Conservation (phyloP, 2,329 filamentous ascomycete genomes). For the Claviceps capensis region DNA sequence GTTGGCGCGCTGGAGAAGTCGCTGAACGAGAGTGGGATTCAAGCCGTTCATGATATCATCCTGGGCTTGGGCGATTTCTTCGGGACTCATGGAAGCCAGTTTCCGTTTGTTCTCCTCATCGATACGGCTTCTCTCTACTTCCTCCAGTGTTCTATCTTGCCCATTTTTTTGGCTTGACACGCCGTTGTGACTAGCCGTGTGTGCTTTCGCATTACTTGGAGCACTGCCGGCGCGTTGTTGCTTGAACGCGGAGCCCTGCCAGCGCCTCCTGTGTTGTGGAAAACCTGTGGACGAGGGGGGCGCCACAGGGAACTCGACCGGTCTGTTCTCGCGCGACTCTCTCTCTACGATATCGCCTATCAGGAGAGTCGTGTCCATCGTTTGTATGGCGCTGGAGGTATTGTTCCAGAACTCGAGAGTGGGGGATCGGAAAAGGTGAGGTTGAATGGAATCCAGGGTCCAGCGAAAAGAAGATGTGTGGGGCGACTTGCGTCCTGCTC, state of each 20-base stretch:
- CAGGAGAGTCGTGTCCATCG: constrained; percentile 36
- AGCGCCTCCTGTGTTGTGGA: constrained; percentile 73
- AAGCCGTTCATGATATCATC: constrained; percentile 68
- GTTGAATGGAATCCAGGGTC: background rate
- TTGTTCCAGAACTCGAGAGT: background rate
- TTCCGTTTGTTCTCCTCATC: constrained; percentile 67
- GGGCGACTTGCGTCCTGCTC: no score
- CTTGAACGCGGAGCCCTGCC: constrained; percentile 64
- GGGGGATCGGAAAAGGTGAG: background rate
- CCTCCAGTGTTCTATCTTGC: constrained; percentile 17
- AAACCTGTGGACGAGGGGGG: constrained; percentile 51
- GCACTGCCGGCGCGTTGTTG: constrained; percentile 27
- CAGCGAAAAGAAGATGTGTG: no score
- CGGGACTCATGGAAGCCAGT: constrained; percentile 63
- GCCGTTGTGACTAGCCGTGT: background rate
- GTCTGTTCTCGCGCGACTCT: constrained; percentile 40
- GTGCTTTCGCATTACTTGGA: background rate
- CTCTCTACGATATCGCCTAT: constrained; percentile 73
- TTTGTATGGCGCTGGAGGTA: background rate
- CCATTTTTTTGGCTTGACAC: background rate
- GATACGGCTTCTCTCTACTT: constrained; percentile 57
- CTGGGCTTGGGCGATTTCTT: constrained; percentile 69
- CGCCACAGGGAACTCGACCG: constrained; percentile 43
- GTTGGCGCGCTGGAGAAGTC: constrained; percentile 61
- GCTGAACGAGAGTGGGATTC: constrained; percentile 62